These are phyloP conservation scores for Russula sp. DNA, from an alignment of 768 basidiomycete species.

Conservation along the genomic window DNA sequence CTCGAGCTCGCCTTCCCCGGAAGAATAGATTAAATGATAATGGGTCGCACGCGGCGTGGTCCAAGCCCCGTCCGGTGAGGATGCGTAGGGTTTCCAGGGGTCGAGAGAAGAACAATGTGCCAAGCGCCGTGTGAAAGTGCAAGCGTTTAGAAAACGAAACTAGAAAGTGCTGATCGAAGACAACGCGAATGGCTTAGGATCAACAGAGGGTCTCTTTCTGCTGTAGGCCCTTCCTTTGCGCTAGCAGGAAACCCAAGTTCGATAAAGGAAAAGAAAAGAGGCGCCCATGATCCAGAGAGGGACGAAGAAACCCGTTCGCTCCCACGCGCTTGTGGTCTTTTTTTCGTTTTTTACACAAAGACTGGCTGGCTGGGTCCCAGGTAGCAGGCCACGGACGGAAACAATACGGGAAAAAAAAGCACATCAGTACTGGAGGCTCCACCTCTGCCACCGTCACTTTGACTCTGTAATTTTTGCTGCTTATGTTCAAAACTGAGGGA, in stretches of 20 bases:
- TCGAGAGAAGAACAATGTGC: not conserved
- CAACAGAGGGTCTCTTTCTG: not conserved
- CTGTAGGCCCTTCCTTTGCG: not conserved
- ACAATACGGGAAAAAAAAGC: not conserved
- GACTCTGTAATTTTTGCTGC: not conserved
- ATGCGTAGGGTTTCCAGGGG: not conserved
- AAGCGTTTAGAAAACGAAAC: not conserved
- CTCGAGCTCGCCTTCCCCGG: not conserved
- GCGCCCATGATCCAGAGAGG: too few relatives aligned
- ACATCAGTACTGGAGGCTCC: not conserved
- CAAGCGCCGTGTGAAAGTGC: not conserved
- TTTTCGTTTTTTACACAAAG: not conserved
- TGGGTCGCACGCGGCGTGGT: not conserved
- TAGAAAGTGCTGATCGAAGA: conserved; percentile 13
- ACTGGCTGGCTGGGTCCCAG: too few relatives aligned
- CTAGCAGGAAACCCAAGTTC: too few relatives aligned
- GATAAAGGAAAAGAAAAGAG: too few relatives aligned
- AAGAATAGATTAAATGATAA: not conserved
- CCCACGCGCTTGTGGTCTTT: too few relatives aligned
- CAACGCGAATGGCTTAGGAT: not conserved
- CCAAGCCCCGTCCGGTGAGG: not conserved
- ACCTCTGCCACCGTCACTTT: not conserved
- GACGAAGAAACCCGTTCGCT: too few relatives aligned
- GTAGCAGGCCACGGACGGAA: not conserved
- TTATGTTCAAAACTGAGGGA: not conserved